phyloP scores from a whole-genome alignment of 441 rosid genomes.

The Hura crepitans region DNA sequence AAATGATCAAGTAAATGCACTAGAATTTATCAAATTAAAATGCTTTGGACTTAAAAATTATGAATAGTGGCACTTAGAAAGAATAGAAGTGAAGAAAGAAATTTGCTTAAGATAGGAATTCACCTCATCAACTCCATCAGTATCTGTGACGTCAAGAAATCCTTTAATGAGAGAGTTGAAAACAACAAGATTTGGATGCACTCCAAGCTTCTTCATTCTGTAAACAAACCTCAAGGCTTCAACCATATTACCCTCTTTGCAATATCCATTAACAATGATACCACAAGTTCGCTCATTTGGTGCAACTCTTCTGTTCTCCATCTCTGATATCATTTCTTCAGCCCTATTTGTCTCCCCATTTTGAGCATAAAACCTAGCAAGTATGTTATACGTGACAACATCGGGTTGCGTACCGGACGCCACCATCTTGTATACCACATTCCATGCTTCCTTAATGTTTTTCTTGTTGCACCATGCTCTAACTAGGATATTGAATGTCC shows the following conservation, averaged over 20 bases:
- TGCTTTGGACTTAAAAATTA: background rate
- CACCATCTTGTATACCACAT: slow-evolving; percentile 59
- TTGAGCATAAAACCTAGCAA: slow-evolving; percentile 73
- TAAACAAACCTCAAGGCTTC: slow-evolving; percentile 72
- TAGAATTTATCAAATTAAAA: background rate
- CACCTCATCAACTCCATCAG: slow-evolving; percentile 80
- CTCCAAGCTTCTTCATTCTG: slow-evolving; percentile 79
- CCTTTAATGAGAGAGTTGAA: slow-evolving; percentile 87
- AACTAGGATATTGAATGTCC: slow-evolving; percentile 76
- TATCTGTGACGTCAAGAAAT: slow-evolving; percentile 55
- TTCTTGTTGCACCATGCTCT: slow-evolving; percentile 76
- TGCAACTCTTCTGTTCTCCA: slow-evolving; percentile 52
- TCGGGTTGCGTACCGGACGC: slow-evolving; percentile 65
- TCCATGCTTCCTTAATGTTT: slow-evolving; percentile 73
- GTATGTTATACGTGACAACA: slow-evolving; percentile 72
- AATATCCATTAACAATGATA: slow-evolving; percentile 67
- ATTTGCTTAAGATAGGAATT: slow-evolving; percentile 8
- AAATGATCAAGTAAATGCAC: background rate
- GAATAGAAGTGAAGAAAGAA: background rate
- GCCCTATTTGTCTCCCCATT: slow-evolving; percentile 54
- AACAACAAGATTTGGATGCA: slow-evolving; percentile 80
- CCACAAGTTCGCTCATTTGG: slow-evolving; percentile 88
- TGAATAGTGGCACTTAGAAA: background rate
- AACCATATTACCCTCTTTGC: slow-evolving; percentile 72
- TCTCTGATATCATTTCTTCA: slow-evolving; percentile 68